These are phyloP conservation scores for Syzygium malaccense DNA, from an alignment of 441 rosid genomes.

Conservation along the genomic window DNA sequence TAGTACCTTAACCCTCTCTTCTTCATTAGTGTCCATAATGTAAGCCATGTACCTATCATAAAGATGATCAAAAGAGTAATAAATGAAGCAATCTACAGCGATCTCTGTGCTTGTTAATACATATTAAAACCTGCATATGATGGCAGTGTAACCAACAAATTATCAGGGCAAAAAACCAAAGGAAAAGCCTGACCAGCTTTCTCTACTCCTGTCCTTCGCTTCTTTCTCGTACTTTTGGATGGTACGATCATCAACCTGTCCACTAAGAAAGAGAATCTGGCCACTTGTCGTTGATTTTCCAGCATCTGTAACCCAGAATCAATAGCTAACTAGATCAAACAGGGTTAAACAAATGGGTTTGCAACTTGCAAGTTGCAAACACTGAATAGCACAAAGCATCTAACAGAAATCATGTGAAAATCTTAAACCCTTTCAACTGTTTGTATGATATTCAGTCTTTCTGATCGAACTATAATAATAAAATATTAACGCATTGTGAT, in stretches of 20 bases:
- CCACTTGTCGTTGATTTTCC: slow-evolving; percentile 98
- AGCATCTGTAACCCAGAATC: slow-evolving; percentile 52
- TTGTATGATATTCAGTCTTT: not conserved
- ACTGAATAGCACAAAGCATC: not conserved
- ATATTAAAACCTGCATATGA: not conserved
- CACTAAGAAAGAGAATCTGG: slow-evolving; percentile 92
- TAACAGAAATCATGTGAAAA: not conserved
- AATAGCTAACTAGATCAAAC: not conserved
- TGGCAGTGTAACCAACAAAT: not conserved
- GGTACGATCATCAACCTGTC: slow-evolving; percentile 94
- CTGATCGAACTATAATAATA: not conserved
- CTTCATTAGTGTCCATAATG: slow-evolving; percentile 99
- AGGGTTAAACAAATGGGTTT: not conserved
- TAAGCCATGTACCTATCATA: slow-evolving; percentile 95
- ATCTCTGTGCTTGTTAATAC: not conserved
- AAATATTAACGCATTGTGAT: not conserved
- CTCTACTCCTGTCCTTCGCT: slow-evolving; percentile 97
- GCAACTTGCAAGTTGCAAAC: not conserved
- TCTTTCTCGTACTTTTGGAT: slow-evolving; percentile 97
- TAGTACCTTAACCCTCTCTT: slow-evolving; percentile 89
- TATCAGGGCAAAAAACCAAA: not conserved
- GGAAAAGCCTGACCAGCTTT: slow-evolving; percentile 64
- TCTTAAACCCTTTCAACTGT: not conserved
- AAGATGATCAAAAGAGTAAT: not conserved
- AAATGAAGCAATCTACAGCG: not conserved